These are phyloP conservation scores for Yamadazyma taylorii DNA, from an alignment of 1,139 yeast genomes.

Conservation along the genomic window DNA sequence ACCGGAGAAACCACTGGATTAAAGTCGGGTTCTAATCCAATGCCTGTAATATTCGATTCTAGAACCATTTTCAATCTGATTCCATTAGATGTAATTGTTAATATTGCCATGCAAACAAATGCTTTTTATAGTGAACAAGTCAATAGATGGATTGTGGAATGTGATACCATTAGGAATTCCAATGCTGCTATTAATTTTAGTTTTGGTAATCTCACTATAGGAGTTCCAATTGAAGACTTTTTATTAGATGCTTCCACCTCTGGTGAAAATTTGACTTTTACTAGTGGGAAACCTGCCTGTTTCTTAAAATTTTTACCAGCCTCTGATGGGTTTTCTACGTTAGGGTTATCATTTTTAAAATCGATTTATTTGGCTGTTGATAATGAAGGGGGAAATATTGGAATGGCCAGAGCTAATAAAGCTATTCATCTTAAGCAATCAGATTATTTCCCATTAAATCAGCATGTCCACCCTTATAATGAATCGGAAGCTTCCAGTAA, in stretches of 20 bases:
- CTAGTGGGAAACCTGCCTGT: slow-evolving; percentile 63
- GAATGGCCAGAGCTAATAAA: slow-evolving; percentile 36
- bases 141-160: slow-evolving; percentile 66
- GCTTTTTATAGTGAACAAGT: slow-evolving; percentile 59
- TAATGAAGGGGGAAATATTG: slow-evolving; percentile 57
- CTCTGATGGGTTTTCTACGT: slow-evolving; percentile 50
- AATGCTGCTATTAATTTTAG: slow-evolving; percentile 56
- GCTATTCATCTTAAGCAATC: slow-evolving; percentile 10
- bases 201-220: slow-evolving; percentile 53
- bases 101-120: slow-evolving; percentile 71
- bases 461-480: slow-evolving; percentile 6
- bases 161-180: slow-evolving; percentile 39
- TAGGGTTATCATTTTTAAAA: slow-evolving; percentile 64
- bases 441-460: slow-evolving; percentile 11
- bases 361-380: slow-evolving; percentile 67
- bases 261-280: slow-evolving; percentile 40
- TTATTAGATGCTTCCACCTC: slow-evolving; percentile 39
- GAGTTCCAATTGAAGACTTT: slow-evolving; percentile 54
- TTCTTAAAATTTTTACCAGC: slow-evolving; percentile 55
- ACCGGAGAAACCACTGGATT: slow-evolving; percentile 37
- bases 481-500: slow-evolving; percentile 7
- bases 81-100: slow-evolving; percentile 60
- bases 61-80: slow-evolving; percentile 52
- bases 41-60: slow-evolving; percentile 65
- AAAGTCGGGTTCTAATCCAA: slow-evolving; percentile 29